These are phyloP conservation scores for Claviceps spartinae DNA, from an alignment of 2,329 filamentous ascomycete species.

Conservation along the genomic window DNA sequence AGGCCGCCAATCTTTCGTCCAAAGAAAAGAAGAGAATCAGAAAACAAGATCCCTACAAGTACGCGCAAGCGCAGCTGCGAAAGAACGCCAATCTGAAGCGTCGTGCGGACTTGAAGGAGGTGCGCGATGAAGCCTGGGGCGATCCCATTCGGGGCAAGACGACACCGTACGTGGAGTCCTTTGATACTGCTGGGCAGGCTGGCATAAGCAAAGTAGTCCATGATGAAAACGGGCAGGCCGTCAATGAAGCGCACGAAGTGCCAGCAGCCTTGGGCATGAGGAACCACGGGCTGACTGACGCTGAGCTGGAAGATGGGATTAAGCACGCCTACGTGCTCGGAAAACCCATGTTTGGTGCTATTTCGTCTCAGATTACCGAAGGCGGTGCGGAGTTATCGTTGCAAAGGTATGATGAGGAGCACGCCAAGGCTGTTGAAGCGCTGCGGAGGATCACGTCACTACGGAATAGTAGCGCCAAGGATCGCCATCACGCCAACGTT, in stretches of 20 bases:
- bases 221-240: constrained; percentile 28
- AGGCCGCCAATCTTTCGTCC: constrained; percentile 49
- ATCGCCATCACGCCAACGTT: constrained; percentile 70
- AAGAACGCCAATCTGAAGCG: constrained; percentile 72
- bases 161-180: constrained; percentile 74
- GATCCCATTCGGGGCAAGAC: constrained; percentile 65
- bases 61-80: constrained; percentile 68
- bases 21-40: constrained; percentile 51
- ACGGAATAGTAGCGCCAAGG: constrained; percentile 62
- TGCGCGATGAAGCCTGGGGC: constrained; percentile 53
- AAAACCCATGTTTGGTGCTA: constrained; percentile 33
- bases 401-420: constrained; percentile 37
- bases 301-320: constrained; percentile 54
- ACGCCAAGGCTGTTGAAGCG: constrained; percentile 59
- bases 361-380: constrained; percentile 27
- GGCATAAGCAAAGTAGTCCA: constrained; percentile 20
- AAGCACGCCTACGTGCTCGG: constrained; percentile 55
- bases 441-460: constrained; percentile 68
- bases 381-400: constrained; percentile 20
- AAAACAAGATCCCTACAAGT: constrained; percentile 68
- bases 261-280: constrained; percentile 41
- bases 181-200: constrained; percentile 50
- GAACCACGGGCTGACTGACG: constrained; percentile 61
- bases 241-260: constrained; percentile 26
- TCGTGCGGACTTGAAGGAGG: constrained; percentile 52